Base-by-base conservation (phyloP, 495 filamentous ascomycete species). In the Entonaema liquescens region DNA sequence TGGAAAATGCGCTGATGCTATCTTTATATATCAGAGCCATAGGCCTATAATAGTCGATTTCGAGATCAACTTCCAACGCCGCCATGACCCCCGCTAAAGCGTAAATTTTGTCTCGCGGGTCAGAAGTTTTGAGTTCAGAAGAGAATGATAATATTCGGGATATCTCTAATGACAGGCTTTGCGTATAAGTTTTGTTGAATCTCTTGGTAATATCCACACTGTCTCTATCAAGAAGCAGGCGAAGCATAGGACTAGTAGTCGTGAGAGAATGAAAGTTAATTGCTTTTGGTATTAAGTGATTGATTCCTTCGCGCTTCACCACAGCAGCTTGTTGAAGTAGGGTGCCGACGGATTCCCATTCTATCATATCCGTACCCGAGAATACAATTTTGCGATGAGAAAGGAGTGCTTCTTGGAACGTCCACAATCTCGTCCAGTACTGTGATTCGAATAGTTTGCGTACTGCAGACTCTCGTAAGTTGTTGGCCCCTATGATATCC, bases 371-470 rank as follows among this genome's bases (percentile, higher is more conserved):
- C 9, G 33, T 36, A 5, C 54, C 54, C 2, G 54, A 57, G 8
- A 57, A 36, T 25, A 57, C 33, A 11, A 57, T 57, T 6, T 57
- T 57, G 2, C 54, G 54, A 5, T 57, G 54, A 7, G 54, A 57
- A 15, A 57, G 54, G 1, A 57, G 19, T 11, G 54, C 29, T 36
- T 57, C 54, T 6, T 57, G 29, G 19, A 57, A 57, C 21, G 54
- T 57, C 54, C 29, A 57, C 29, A 57, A 25, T 15, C 54, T 33
- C 2, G 29, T 57, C 54, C 54, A 57, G 12, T 40, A 57, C 21
- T 38, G 29, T 4, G 54, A 57, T 40, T 57, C 33, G 13, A 57
- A 38, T 2, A 57, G 21, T 25, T 38, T 33, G 12, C 21, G 28
- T 23, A 57, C 12, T 3, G 33, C 19, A 36, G 54, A 36, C 54